phyloP scores from a whole-genome alignment of 2,329 filamentous ascomycete species.

The Fusarium siculi region DNA sequence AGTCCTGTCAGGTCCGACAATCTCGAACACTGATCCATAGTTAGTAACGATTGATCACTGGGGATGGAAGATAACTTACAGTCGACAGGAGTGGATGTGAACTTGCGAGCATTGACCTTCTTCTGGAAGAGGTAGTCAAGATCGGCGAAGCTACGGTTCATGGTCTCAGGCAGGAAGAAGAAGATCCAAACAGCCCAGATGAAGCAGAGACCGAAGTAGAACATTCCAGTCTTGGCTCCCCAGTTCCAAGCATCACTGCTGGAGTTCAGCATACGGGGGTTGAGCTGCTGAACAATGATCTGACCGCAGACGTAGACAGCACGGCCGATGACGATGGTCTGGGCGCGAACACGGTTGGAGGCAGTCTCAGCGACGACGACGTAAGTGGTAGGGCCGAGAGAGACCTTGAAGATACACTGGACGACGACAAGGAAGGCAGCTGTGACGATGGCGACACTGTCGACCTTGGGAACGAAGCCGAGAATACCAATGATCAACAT shows the following conservation, averaged over 20 bases:
- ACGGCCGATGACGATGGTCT: conserved; percentile 58
- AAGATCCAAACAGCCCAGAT: conserved; percentile 60
- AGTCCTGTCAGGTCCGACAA: conserved; percentile 3
- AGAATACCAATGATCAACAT: conserved; percentile 56
- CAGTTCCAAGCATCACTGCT: conserved; percentile 56
- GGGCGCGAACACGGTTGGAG: conserved; percentile 57
- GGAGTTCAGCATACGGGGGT: conserved; percentile 58
- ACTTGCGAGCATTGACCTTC: conserved; percentile 54
- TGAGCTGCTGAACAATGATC: conserved; percentile 54
- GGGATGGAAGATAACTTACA: conserved; percentile 30
- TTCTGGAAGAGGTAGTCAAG: conserved; percentile 65
- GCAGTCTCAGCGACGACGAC: conserved; percentile 73
- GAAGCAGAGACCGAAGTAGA: conserved; percentile 57
- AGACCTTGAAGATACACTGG: conserved; percentile 63
- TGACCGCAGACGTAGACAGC: conserved; percentile 54
- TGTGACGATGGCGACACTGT: conserved; percentile 43
- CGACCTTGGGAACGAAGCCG: conserved; percentile 46
- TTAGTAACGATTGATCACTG: not conserved
- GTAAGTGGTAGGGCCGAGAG: conserved; percentile 73
- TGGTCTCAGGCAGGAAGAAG: conserved; percentile 65
- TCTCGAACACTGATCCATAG: conserved; percentile 16
- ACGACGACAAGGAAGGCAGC: conserved; percentile 52
- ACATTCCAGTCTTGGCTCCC: conserved; percentile 59
- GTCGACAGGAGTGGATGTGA: conserved; percentile 42
- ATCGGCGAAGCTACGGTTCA: conserved; percentile 63